phyloP scores from a whole-genome alignment of 306 rosid species.

The Begonia fuchsioides region DNA sequence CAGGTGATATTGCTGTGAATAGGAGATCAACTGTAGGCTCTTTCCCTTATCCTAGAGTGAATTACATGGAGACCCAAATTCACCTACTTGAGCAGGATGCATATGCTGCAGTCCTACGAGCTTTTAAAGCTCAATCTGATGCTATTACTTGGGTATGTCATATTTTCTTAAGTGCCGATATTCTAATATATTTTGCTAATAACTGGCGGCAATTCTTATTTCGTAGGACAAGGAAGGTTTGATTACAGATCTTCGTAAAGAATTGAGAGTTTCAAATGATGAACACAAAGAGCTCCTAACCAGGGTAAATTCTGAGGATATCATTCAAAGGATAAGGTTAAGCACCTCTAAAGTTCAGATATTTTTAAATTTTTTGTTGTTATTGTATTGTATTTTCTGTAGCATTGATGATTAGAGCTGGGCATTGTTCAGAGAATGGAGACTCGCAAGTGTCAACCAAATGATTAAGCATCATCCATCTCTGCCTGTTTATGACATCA shows the following conservation, averaged over 20 bases:
- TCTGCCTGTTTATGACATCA: slow-evolving; percentile 9
- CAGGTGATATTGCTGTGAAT: slow-evolving; percentile 31
- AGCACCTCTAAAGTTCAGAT: not conserved
- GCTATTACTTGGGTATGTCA: slow-evolving; percentile 41
- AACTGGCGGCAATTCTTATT: not conserved
- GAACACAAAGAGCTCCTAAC: slow-evolving; percentile 36
- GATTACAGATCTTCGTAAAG: slow-evolving; percentile 38
- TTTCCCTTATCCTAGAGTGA: slow-evolving; percentile 22
- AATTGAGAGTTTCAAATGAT: slow-evolving; percentile 40
- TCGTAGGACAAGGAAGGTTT: slow-evolving; percentile 36
- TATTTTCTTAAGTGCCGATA: slow-evolving; percentile 8
- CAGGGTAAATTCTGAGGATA: slow-evolving; percentile 36
- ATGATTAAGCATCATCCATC: slow-evolving; percentile 22
- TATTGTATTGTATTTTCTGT: not conserved
- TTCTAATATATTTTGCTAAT: no score
- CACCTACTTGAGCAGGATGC: slow-evolving; percentile 43
- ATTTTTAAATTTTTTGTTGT: not conserved
- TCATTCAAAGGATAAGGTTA: slow-evolving; percentile 34
- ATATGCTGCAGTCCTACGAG: slow-evolving; percentile 33
- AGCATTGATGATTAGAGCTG: slow-evolving; percentile 11
- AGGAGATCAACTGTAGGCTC: slow-evolving; percentile 27
- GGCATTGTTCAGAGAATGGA: slow-evolving; percentile 66
- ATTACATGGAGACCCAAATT: slow-evolving; percentile 37
- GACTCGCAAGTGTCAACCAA: slow-evolving; percentile 59
- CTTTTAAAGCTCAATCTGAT: slow-evolving; percentile 43